These are phyloP conservation scores for Delphinella strobiligena DNA, from an alignment of 2,329 filamentous ascomycete genomes.

Conservation along the genomic window DNA sequence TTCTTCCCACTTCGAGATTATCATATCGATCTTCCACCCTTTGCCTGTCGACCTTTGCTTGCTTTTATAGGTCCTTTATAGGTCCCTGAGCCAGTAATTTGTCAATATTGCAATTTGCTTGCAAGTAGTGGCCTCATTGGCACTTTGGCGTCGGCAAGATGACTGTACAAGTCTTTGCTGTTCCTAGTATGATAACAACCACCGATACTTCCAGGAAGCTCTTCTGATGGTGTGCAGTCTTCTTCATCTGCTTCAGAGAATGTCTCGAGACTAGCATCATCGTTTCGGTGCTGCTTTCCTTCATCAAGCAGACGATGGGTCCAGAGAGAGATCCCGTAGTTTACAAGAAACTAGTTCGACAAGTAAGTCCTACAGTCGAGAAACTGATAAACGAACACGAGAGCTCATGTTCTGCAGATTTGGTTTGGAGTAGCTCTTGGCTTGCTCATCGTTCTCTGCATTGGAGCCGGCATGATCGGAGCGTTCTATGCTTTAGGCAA, in stretches of 20 bases:
- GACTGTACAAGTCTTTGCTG: constrained; percentile 60
- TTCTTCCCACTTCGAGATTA: not conserved
- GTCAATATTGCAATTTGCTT: too few species aligned
- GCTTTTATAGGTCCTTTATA: too few species aligned
- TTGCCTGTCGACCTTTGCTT: not conserved
- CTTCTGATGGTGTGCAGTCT: constrained; percentile 37
- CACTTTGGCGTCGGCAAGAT: too few species aligned
- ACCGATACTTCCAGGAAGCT: not conserved
- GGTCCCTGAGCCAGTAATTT: too few species aligned
- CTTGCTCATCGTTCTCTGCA: constrained; percentile 50
- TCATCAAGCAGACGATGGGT: constrained; percentile 69
- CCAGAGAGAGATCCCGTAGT: constrained; percentile 47
- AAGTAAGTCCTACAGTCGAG: constrained; percentile 31
- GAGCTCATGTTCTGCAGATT: constrained; percentile 31
- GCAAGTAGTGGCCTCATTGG: too few species aligned
- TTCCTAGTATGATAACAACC: constrained; percentile 40
- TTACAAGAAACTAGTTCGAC: constrained; percentile 56
- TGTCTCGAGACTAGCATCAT: constrained; percentile 73
- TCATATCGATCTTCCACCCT: not conserved
- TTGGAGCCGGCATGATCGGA: constrained; percentile 58
- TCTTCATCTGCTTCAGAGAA: constrained; percentile 86
- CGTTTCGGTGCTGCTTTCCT: constrained; percentile 74
- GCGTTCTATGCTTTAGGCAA: constrained; percentile 60
- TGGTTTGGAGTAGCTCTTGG: constrained; percentile 57
- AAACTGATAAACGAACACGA: constrained; percentile 1